Base-by-base conservation (phyloP, 129 eudicot genomes). In the Helichrysum umbraculigerum region DNA sequence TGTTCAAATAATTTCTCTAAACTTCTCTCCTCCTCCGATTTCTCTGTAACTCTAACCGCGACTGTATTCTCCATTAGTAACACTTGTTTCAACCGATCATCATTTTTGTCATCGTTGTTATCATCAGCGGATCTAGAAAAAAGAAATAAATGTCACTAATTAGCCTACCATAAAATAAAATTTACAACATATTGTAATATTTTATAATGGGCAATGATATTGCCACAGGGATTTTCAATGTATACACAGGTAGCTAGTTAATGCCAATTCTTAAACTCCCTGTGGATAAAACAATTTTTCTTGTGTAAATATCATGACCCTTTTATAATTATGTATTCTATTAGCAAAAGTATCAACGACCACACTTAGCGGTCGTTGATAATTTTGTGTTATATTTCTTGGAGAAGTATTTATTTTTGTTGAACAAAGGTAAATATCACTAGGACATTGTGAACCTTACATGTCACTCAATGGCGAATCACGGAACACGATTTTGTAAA, bases 401-500 rank as follows among this genome's bases (percentile, higher is more conserved):
- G 6, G 39, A 35, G 7, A 35, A 32, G 34, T 32, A 32, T 2
- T 32, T 32, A 32, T 2, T 32, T 32, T 35, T 35, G 5, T 35
- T 35, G 39, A 35, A 10, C 14, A 42, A 42, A 10, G 14, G 5
- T 8, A 42, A 42, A 42, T 42, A 9, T 42, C 15, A 42, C 50
- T 8, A 1, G 15, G 50, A 10, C 50, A 42, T 42, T 5, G 50
- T 42, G 14, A 42, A 54, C 22, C 25, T 57, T 57, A 57, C 62
- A 57, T 57, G 29, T 57, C 52, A 86, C 19, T 61, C 78, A 69
- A 79, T 5, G 74, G 37, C 28, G 81, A 34, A 33, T 81, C 87
- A 57, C 70, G 78, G 28, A 90, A 86, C 68, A 90, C 88, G 10
- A 82, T 77, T 66, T 86, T 85, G 58, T 80, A 92, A 19, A 84